These are phyloP conservation scores for Colletotrichum gloeosporioides DNA, from an alignment of 2,329 filamentous ascomycete genomes.

Conservation along the genomic window DNA sequence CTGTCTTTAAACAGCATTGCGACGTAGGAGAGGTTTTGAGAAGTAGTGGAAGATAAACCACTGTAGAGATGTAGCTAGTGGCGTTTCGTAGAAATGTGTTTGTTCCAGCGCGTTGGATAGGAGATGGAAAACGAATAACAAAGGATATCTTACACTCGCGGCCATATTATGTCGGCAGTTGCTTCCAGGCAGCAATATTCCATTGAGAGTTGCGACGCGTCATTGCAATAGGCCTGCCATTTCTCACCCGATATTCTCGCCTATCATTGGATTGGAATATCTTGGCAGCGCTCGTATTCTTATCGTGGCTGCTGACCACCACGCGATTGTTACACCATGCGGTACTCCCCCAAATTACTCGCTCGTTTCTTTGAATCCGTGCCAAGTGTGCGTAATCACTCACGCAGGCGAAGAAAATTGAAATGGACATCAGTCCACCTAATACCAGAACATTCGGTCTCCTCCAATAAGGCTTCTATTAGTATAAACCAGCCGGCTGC, in stretches of 20 bases:
- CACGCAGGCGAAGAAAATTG: background rate
- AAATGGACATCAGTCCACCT: background rate
- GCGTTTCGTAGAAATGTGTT: background rate
- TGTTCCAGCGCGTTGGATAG: fast-evolving
- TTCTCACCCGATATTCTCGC: background rate
- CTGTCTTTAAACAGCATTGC: too few species aligned
- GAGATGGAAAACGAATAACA: background rate
- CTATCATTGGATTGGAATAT: background rate
- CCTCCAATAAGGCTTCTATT: background rate
- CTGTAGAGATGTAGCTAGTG: background rate
- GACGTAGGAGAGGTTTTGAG: too few species aligned
- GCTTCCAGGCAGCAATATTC: background rate
- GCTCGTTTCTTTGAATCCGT: background rate
- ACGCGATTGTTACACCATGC: background rate
- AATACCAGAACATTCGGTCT: background rate
- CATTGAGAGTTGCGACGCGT: background rate
- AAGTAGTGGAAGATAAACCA: background rate
- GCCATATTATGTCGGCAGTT: background rate
- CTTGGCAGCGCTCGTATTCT: background rate
- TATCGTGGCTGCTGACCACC: background rate
- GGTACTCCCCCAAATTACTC: fast-evolving
- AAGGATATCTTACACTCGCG: background rate
- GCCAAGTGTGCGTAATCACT: background rate
- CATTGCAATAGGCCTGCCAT: background rate
- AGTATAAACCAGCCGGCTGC: background rate